These are phyloP conservation scores for Pulchroboletus neoregius DNA, from an alignment of 1,284 basidiomycete species.

Conservation along the genomic window DNA sequence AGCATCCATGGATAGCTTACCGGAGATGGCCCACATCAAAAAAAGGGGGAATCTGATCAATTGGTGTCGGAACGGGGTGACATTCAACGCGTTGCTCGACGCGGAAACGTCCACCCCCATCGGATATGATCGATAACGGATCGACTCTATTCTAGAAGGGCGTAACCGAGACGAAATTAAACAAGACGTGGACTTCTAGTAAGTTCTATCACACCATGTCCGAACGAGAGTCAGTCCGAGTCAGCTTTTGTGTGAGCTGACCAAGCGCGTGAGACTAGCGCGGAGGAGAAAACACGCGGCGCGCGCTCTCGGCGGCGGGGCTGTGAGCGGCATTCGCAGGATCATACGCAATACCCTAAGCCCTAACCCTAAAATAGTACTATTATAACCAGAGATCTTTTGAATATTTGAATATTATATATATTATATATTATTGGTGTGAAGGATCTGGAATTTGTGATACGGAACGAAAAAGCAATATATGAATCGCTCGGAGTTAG, in stretches of 20 bases:
- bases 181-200: no score
- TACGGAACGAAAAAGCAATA: no score
- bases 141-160: slow-evolving; percentile 6
- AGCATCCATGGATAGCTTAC: neutral
- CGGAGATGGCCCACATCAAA: neutral
- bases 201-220: no score
- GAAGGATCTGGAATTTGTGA: no score
- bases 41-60: slow-evolving; percentile 3
- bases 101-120: slow-evolving; percentile 1
- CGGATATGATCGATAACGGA: slow-evolving; percentile 19
- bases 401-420: no score
- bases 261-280: neutral
- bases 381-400: no score
- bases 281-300: slow-evolving; percentile 28
- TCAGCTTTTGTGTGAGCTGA: neutral
- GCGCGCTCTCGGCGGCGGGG: slow-evolving; percentile 14
- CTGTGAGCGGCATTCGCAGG: slow-evolving; percentile 12
- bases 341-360: slow-evolving; percentile 21
- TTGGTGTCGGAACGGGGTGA: slow-evolving; percentile 3
- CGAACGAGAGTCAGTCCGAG: neutral
- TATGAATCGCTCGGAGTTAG: slow-evolving; percentile 14
- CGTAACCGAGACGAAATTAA: neutral
- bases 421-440: no score
- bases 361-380: slow-evolving; percentile 29
- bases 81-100: neutral